Percentiles rank a stretch among this genome's conserved stretches.
Conservation (phyloP, 495 filamentous ascomycete species). For the Talaromyces nanjingensis region DNA sequence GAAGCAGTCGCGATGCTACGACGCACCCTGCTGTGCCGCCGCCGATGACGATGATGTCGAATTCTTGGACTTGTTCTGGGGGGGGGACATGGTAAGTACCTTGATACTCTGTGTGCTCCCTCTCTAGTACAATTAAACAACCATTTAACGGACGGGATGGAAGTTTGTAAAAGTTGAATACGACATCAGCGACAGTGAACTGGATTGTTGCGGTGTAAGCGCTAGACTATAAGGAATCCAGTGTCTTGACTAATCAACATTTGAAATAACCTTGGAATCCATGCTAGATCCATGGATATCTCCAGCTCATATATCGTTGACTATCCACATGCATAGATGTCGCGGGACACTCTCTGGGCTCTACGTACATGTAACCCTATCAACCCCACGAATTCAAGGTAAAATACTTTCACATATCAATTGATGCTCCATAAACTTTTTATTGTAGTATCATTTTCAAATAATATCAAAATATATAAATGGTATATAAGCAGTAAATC, state of each 20-base stretch:
- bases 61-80: not conserved
- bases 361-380: not conserved
- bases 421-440: not conserved
- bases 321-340: too few species aligned
- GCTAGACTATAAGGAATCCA: not conserved
- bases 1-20: constrained; percentile 26
- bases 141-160: too few species aligned
- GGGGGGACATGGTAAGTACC: too few species aligned
- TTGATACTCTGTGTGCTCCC: too few species aligned
- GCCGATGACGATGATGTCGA: constrained; percentile 25
- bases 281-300: not conserved
- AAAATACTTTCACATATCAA: not conserved
- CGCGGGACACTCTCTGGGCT: too few species aligned
- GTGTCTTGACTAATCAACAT: not conserved
- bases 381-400: too few species aligned
- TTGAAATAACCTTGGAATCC: not conserved
- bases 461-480: not conserved
- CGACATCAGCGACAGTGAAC: too few species aligned
- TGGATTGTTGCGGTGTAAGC: too few species aligned
- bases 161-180: too few species aligned
- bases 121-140: too few species aligned
- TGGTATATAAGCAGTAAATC: not conserved
- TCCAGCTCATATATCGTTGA: not conserved
- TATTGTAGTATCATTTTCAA: not conserved
- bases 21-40: constrained; percentile 38